Evolutionary conservation across 805 yeast genomes (phyloP), one percentile per base, ranked within the genome.

Genomic region (Barnettozyma wickerhamii): DNA sequence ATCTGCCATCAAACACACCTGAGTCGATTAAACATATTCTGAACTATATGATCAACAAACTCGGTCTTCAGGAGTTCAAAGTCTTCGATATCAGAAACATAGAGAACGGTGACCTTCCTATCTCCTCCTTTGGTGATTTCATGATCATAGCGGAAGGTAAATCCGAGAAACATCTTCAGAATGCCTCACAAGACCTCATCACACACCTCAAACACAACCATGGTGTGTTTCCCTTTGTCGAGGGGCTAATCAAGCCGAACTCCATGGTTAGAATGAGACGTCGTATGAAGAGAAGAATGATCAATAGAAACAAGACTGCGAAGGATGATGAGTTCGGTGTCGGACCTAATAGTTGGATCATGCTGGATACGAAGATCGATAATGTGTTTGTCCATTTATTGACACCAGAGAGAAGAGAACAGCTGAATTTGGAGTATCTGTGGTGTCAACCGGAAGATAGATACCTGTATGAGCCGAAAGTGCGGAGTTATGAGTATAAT

Each of bases 81-180:
- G 57, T 89, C 1, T 76, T 86, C 49, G 95, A 90, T 53, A 62
- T 84, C 43, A 66, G 81, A 27, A 58, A 62, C 6, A 58, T 63
- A 9, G 58, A 50, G 4, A 33, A 24, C 17, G 60, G 53, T 2
- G 64, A 50, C 46, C 53, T 65, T 14, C 68, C 66, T 19, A 66
- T 71, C 7, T 62, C 73, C 1, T 60, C 66, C 27, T 41, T 52
- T 18, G 65, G 72, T 9, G 68, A 72, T 41, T 70, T 74, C 42
- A 73, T 80, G 71, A 63, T 91, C 5, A 64, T 91, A 1, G 75
- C 81, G 15, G 76, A 93, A 0, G 96, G 95, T 4, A 83, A 81
- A 58, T 78, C 90, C 23, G 75, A 78, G 29, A 80, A 75, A 46
- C 98, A 90, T 63, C 63, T 88, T 18, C 79, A 74, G 48, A 81